phyloP scores from a whole-genome alignment of 352 stramenopile species.

The Achlya hypogyna region DNA sequence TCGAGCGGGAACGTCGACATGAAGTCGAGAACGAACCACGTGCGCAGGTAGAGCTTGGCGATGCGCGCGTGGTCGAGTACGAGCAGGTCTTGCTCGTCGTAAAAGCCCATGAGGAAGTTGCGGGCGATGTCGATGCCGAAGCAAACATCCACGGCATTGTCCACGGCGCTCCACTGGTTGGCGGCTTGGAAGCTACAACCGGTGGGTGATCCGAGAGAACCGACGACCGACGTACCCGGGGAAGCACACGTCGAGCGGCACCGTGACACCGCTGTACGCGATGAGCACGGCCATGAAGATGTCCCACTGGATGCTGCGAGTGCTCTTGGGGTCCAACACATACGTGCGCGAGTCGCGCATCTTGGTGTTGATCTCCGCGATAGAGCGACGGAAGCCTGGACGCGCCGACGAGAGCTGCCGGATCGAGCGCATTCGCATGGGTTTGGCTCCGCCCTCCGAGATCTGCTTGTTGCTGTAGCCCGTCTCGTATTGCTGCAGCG shows the following conservation, averaged over 20 bases:
- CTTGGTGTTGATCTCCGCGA: neutral
- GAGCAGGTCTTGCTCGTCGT: conserved; percentile 50
- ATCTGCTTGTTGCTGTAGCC: neutral
- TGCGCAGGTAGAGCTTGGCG: conserved; percentile 46
- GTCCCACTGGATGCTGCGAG: conserved; percentile 15
- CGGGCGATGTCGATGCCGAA: conserved; percentile 54
- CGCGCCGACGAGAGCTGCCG: neutral
- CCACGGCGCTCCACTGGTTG: neutral
- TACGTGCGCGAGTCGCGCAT: conserved; percentile 4
- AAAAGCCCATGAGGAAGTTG: conserved; percentile 71
- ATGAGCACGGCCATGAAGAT: conserved; percentile 65
- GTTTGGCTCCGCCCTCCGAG: neutral
- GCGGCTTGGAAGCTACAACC: conserved; percentile 18
- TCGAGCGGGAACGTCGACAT: conserved; percentile 81
- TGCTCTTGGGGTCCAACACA: conserved; percentile 8
- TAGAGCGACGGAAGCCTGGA: neutral
- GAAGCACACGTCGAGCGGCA: conserved; percentile 65
- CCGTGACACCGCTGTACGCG: conserved; percentile 51
- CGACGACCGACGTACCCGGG: conserved; percentile 22
- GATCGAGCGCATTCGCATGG: neutral
- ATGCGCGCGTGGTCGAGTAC: conserved; percentile 45
- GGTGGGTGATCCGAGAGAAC: conserved; percentile 39
- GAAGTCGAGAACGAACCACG: conserved; percentile 76
- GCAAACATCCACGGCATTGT: conserved; percentile 19
- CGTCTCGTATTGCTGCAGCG: neutral